Evolutionary conservation across 2,329 filamentous ascomycete species (phyloP), one percentile per base, ranked within the genome.

Genomic region (Teratosphaeria destructans): DNA sequence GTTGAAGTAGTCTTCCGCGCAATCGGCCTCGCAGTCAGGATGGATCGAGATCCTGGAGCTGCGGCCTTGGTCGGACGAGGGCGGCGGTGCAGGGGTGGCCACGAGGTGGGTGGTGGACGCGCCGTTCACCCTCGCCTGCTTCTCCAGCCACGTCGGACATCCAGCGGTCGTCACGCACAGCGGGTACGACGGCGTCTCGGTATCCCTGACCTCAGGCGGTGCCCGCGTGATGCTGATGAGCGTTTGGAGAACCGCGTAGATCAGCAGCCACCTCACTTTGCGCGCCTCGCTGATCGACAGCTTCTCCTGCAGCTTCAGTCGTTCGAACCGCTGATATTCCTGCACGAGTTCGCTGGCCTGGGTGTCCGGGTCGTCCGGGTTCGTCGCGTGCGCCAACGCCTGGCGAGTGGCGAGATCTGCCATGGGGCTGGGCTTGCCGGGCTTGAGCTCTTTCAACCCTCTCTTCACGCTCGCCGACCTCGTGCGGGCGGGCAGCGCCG

Each of bases 191-290:
- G 83, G 78, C 14, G 76, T 77, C 1, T 79, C 76, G 0, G 77
- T 75, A 58, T 87, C 82, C 16, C 78, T 77, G 32, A 89, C 84
- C 65, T 88, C 83, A 7, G 61, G 55, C 0, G 89, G 85, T 0
- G 82, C 77, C 37, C 81, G 76, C 0, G 83, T 86, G 43, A 85
- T 84, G 57, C 82, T 83, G 10, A 82, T 79, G 1, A 94, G 78
- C n/a, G 85, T 85, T 70, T 94, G 89, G 59, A 90, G 81, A 3
- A 84, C 80, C 19, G 84, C 81, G 67, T 93, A 93, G 6, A 93
- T 80, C 39, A 92, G 70, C 34, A 92, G 82, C 89, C 89, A 94
- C 47, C 89, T 81, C 16, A 91, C 82, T 71, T 90, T 92, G 49
- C 89, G 83, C 1, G 84, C 87, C 63, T 93, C 89, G 8, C 80